A percentile compares a stretch with the other conserved stretches of the same genome.
Conservation (phyloP, 495 filamentous ascomycete species). For the Hypoxylon lenormandii region DNA sequence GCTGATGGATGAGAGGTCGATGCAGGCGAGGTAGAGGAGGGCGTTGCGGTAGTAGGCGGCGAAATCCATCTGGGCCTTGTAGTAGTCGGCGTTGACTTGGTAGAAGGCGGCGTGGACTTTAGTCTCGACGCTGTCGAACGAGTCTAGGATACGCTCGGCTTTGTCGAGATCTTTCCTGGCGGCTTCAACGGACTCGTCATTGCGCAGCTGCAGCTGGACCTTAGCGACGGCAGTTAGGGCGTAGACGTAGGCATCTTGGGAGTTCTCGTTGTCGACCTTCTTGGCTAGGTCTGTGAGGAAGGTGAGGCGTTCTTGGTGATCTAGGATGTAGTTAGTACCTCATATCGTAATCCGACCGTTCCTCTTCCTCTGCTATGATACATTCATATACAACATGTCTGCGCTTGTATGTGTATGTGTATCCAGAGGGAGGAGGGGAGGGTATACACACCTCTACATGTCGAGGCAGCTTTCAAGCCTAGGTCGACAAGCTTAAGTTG, state of each 20-base stretch:
- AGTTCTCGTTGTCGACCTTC: slow-evolving; percentile 90
- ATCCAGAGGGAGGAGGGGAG: neutral
- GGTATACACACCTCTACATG: slow-evolving; percentile 77
- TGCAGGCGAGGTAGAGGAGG: slow-evolving; percentile 97
- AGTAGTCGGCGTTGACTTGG: slow-evolving; percentile 92
- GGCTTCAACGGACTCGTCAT: slow-evolving; percentile 67
- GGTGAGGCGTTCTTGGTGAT: slow-evolving; percentile 84
- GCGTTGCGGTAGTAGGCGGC: slow-evolving; percentile 96
- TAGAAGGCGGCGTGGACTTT: slow-evolving; percentile 98
- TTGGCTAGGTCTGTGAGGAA: slow-evolving; percentile 86
- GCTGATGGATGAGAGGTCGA: slow-evolving; percentile 79
- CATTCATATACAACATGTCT: slow-evolving; percentile 18
- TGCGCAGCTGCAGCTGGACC: slow-evolving; percentile 80
- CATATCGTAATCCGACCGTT: neutral
- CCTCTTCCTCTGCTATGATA: neutral
- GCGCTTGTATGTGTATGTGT: neutral
- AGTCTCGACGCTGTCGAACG: slow-evolving; percentile 94
- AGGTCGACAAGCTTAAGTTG: slow-evolving; percentile 94
- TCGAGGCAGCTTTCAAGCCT: slow-evolving; percentile 83
- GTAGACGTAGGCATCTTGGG: slow-evolving; percentile 96
- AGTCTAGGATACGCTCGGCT: slow-evolving; percentile 87
- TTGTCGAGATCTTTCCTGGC: slow-evolving; percentile 86
- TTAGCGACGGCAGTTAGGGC: slow-evolving; percentile 90
- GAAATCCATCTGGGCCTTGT: slow-evolving; percentile 91
- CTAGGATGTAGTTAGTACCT: slow-evolving; percentile 56